Conservation (phyloP, 169 alveolate species). For the Eimeria tenella region DNA sequence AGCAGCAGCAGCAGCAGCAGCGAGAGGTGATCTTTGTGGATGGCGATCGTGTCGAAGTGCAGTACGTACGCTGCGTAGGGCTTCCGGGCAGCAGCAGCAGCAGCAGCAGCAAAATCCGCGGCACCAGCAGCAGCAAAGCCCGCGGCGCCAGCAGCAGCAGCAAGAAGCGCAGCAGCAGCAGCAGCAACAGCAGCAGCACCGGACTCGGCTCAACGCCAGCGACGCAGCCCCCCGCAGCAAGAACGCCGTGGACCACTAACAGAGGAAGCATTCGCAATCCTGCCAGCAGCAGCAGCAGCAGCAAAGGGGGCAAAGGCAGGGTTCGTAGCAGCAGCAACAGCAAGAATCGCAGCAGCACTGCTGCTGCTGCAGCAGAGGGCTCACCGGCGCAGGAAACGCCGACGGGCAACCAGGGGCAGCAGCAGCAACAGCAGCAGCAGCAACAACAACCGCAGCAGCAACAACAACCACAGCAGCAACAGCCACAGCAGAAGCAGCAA, state of each 20-base stretch:
- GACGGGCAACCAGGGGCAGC: neutral
- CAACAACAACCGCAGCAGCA: neutral
- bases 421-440: conserved; percentile 7
- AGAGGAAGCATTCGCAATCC: neutral
- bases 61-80: conserved; percentile 37
- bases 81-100: conserved; percentile 26
- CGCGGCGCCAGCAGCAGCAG: neutral
- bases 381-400: neutral
- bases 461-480: neutral
- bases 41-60: neutral
- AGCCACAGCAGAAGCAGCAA: no score
- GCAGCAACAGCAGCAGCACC: conserved; percentile 9
- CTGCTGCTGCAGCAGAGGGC: neutral
- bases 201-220: no score
- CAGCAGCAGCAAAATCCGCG: neutral
- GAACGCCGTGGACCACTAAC: neutral
- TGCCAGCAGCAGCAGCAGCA: conserved; percentile 18
- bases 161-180: neutral
- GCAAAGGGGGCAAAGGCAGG: neutral
- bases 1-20: conserved; percentile 57
- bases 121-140: conserved; percentile 28
- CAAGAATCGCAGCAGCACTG: neutral
- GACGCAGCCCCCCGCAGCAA: neutral
- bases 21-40: neutral
- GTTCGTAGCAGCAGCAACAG: neutral